Evolutionary conservation across 2,329 filamentous ascomycete species (phyloP), one percentile per base, ranked within the genome.

Genomic region (Alternaria viburni): DNA sequence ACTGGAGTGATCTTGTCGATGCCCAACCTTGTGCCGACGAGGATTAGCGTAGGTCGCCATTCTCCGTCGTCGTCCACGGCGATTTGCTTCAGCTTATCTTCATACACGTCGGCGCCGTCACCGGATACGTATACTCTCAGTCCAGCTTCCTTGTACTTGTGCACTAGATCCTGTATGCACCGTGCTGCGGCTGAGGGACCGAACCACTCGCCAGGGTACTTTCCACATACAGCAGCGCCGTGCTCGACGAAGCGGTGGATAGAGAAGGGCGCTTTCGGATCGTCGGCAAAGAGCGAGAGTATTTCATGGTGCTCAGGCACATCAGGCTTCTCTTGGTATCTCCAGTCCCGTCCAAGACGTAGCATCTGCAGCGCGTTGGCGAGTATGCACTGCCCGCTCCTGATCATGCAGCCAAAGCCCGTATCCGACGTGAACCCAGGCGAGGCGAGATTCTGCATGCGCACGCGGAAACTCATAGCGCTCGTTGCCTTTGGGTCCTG

Each of bases 371-470:
- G 84, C 2, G 95, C 87, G 80, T 98, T 99, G 47, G 95, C 95
- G 45, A 99, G 84, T 25, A 99, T 85, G 74, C 93, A 95, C 82
- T 99, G 96, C 4, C 96, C 96, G 6, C 95, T 97, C 63, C 96
- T 86, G 72, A 99, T 98, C 96, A 99, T 99, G 77, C 96, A 99
- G 0, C 96, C 96, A 93, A 96, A 99, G 55, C 96, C 96, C 10
- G 93, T 94, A 78, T 99, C 96, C 2, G 93, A 95, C 11, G 93
- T 91, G 80, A 98, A 99, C 5, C 92, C 93, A 25, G 86, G 86
- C 61, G 92, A 88, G 52, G 97, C 93, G 6, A 98, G 91, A 57
- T 86, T 94, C 74, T 93, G 91, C 70, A 98, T 84, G 54, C 93
- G 90, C 80, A 97, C 95, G 2, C 92, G 85, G 61, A 98, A 88